Conservation (phyloP, 148 eudicot species). For the Amaranthus palmeri region DNA sequence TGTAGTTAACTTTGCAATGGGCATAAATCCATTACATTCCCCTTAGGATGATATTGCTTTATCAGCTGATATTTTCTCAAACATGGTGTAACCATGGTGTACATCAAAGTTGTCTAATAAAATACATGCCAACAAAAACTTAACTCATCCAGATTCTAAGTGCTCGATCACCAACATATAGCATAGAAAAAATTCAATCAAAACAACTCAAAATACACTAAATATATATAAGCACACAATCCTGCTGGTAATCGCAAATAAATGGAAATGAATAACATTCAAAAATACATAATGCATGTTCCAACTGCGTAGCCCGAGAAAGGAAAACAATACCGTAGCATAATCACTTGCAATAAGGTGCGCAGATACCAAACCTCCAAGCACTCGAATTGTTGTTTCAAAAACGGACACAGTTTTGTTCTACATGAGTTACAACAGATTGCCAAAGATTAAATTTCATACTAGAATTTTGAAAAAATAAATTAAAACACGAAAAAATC, state of each 20-base stretch:
- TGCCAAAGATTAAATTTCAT: background rate
- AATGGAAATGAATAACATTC: background rate
- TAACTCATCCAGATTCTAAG: background rate
- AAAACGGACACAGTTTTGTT: conserved; percentile 97
- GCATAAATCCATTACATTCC: no score
- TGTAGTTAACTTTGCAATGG: no score
- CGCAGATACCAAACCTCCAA: conserved; percentile 98
- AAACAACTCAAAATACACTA: background rate
- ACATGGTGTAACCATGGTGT: background rate
- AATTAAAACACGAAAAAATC: conserved; percentile 5
- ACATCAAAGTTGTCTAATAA: background rate
- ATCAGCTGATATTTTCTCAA: background rate
- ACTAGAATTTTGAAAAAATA: background rate
- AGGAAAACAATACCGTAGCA: conserved; percentile 65
- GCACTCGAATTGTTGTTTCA: conserved; percentile 90
- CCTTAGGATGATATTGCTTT: background rate
- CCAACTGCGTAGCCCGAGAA: conserved; percentile 2
- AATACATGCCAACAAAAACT: conserved; percentile 5
- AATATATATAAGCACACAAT: background rate
- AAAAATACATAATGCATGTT: background rate
- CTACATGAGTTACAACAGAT: conserved; percentile 44
- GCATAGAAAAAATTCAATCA: background rate
- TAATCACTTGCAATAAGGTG: conserved; percentile 99
- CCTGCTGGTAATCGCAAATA: background rate
- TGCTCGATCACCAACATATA: background rate